phyloP scores from a whole-genome alignment of 2,329 filamentous ascomycete genomes.

The Metarhizium album region DNA sequence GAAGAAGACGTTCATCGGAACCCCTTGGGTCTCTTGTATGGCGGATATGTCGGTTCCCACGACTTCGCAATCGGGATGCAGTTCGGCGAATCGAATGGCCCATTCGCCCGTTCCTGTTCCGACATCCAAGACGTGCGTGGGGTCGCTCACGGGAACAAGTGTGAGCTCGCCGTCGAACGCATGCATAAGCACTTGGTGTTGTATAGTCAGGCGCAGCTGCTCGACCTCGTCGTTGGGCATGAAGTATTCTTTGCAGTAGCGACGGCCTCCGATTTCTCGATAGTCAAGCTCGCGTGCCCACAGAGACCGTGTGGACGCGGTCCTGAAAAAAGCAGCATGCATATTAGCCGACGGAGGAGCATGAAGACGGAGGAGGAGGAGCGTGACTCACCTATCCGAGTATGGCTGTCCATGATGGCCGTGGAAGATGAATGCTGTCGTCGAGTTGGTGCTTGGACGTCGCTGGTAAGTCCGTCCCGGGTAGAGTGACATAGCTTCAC shows the following conservation, averaged over 20 bases:
- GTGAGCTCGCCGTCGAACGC: conserved; percentile 34
- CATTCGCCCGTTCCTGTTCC: conserved; percentile 47
- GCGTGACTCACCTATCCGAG: conserved; percentile 29
- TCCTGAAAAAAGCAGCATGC: conserved; percentile 16
- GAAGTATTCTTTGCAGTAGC: conserved; percentile 51
- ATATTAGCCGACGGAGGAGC: background rate
- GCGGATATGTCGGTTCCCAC: conserved; percentile 49
- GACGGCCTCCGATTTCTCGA: conserved; percentile 48
- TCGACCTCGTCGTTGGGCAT: conserved; percentile 59
- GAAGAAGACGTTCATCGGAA: conserved; percentile 49
- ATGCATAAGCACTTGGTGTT: conserved; percentile 52
- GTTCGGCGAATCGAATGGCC: conserved; percentile 42
- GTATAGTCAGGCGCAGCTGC: conserved; percentile 49
- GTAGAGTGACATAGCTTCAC: conserved; percentile 34
- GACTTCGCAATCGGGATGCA: conserved; percentile 42
- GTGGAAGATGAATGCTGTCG: conserved; percentile 22
- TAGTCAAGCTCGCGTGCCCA: conserved; percentile 43
- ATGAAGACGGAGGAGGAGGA: background rate
- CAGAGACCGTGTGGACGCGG: conserved; percentile 37
- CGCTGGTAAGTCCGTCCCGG: conserved; percentile 29
- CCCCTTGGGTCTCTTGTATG: conserved; percentile 42
- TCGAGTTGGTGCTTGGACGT: conserved; percentile 21
- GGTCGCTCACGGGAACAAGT: conserved; percentile 29
- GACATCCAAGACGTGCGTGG: conserved; percentile 40
- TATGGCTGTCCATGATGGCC: conserved; percentile 16